Evolutionary conservation across 2,329 filamentous ascomycete species (phyloP), one percentile per base, ranked within the genome.

Genomic region (Cladosporium sp.): DNA sequence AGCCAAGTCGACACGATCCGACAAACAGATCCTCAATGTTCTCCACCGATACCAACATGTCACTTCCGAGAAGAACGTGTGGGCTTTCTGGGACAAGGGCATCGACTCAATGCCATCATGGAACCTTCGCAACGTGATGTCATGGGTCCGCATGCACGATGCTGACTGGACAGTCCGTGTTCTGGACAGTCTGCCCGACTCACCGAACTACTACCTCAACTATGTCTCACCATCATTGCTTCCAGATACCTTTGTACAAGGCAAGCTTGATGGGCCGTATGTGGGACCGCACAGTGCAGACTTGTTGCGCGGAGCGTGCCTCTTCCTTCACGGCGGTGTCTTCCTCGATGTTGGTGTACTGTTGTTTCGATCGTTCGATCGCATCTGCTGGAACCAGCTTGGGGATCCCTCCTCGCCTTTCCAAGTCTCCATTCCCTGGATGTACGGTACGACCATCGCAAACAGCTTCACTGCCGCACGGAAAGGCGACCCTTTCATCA

Each of bases 241-340:
- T 59, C 70, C 69, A 0, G 72, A 75, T 14, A 65, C 74, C 0
- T 77, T 80, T 58, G 72, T 77, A 25, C 70, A 76, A 11, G 66
- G 72, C 34, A 75, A 70, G 0, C 81, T 81, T 76, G 70, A 73
- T 12, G 78, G 80, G 0, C 73, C 74, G 0, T 73, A 74, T 55
- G 68, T 72, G 1, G 78, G 75, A 1, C 72, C 72, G 1, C 80
- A 83, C 60, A 74, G 72, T 0, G 76, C 77, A 2, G 81, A 83
- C 55, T 69, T 82, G 0, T 67, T 82, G 5, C 75, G 80, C 0
- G 70, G 79, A 5, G 73, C 75, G n/a, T 67, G 72, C 5, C 60
- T 79, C 14, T 71, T 70, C 51, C 60, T 64, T 15, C 72, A 76
- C 54, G 76, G 76, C 6, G 76, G 76, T 20, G 73, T 72, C 0